Evolutionary conservation across 148 eudicot species (phyloP), one percentile per base, ranked within the genome.

Genomic region (Persicaria tinctoria): DNA sequence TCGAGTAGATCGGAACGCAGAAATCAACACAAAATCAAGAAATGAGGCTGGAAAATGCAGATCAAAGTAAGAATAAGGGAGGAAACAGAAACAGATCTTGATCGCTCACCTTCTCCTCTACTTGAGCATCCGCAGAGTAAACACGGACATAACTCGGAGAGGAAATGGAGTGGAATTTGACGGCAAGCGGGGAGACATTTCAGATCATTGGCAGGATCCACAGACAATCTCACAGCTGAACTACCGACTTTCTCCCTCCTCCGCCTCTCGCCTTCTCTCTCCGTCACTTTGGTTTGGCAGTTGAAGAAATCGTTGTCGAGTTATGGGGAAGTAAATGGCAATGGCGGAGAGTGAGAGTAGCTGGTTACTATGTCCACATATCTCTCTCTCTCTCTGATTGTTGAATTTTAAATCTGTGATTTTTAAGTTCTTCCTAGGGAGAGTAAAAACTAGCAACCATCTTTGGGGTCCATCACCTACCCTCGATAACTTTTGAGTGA

Each of bases 261-360:
- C 32, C 68, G 2, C n/a, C 59, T 16, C n/a, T 63, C 68, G 2
- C n/a, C 59, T 16, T 55, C 46, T 63, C 68, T 32, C 5, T 63
- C 16, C 16, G 68, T 10, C 32, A 17, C n/a, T 63, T 27, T 63
- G 68, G 68, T 27, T 27, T 27, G 68, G 68, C n/a, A 44, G 70
- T 66, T 66, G 70, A 66, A 66, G 70, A 66, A 9, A 66, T 66
- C 70, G 70, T 16, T 66, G 70, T 66, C 48, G 70, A 66, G 70
- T 66, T 66, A 41, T 13, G 70, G 70, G 11, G 70, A 11, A 66
- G 70, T 66, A 47, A 66, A 66, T 44, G 47, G 48, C 6, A 66
- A 66, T 66, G 70, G 48, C 16, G 70, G 48, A 66, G 70, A 13
- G 48, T 41, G 70, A 66, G 70, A 66, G 70, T 41, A 66, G 70